A percentile compares a stretch with the other conserved stretches of the same genome.
phyloP scores from a whole-genome alignment of 345 rosid species.

The Excoecaria cochinchinensis region DNA sequence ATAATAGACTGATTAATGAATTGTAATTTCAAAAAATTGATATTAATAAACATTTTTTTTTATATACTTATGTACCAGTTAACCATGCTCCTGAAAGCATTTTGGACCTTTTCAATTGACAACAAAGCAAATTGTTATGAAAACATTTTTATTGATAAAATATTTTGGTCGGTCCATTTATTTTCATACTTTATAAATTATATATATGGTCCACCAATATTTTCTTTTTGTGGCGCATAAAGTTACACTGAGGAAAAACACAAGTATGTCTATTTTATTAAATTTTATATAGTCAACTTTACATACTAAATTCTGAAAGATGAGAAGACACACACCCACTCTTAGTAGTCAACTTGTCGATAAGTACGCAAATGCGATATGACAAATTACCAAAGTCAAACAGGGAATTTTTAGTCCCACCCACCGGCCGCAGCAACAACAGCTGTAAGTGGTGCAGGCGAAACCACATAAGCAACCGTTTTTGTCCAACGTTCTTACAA shows the following conservation, averaged over 20 bases:
- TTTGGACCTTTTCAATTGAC: neutral
- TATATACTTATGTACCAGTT: no score
- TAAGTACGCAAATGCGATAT: neutral
- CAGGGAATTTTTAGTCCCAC: neutral
- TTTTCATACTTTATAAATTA: neutral
- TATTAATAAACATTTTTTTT: no score
- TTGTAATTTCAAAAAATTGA: no score
- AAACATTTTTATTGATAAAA: neutral
- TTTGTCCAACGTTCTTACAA: neutral
- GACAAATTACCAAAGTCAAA: neutral
- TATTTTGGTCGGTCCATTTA: neutral
- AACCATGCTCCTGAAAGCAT: neutral
- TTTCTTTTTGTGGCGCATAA: neutral
- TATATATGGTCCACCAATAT: neutral
- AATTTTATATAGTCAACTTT: slow-evolving; percentile 5
- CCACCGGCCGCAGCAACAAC: neutral
- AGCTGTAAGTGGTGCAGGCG: neutral
- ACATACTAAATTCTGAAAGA: neutral
- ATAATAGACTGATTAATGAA: no score
- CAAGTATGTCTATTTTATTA: neutral
- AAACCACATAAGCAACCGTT: neutral
- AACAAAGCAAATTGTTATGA: neutral
- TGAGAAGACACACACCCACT: neutral
- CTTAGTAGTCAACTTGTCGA: neutral
- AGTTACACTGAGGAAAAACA: neutral